Evolutionary conservation across 805 yeast genomes (phyloP), one percentile per base, ranked within the genome.

Genomic region (Phaffomyces thermotolerans): DNA sequence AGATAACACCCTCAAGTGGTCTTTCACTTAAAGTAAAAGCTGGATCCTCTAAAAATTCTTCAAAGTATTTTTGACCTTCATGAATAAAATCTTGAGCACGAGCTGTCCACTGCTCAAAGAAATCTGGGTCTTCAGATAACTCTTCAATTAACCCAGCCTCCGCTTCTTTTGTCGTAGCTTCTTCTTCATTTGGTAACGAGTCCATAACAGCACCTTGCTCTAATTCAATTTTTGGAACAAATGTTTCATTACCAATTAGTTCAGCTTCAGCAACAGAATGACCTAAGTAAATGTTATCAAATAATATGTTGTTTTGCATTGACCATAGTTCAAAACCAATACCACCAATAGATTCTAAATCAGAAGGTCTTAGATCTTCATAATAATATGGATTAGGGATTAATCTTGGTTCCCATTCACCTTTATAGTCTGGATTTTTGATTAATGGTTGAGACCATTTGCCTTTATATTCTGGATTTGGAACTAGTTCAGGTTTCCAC

Each of bases 301-400:
- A 86, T 60, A 85, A 53, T 40, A 88, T 76, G 40, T 84, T 76
- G 36, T 72, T 71, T 50, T 85, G 81, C 81, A 89, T 83, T 38
- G 91, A 76, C 95, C 96, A 89, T 50, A 89, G 68, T 63, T 89
- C 97, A 57, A 90, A 85, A 8, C 95, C 96, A 37, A 88, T 54
- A 10, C 84, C 95, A 22, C 89, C 90, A 50, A 87, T 76, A 30
- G 80, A 76, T 52, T 77, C 81, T 45, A 82, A 62, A 50, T 79
- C 68, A 10, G 82, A 68, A 6, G 93, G 89, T 5, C 54, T 65
- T 0, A 42, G 40, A 55, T 81, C 87, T 52, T 75, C 80, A 51
- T 62, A 76, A 62, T 73, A 86, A 31, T 76, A 71, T 6, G 96
- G 95, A 58, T 89, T 90, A 15, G 77, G 62, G 48, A 84, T 75